Base-by-base conservation (phyloP, 2,329 filamentous ascomycete species). In the Ceratocystis harringtonii region DNA sequence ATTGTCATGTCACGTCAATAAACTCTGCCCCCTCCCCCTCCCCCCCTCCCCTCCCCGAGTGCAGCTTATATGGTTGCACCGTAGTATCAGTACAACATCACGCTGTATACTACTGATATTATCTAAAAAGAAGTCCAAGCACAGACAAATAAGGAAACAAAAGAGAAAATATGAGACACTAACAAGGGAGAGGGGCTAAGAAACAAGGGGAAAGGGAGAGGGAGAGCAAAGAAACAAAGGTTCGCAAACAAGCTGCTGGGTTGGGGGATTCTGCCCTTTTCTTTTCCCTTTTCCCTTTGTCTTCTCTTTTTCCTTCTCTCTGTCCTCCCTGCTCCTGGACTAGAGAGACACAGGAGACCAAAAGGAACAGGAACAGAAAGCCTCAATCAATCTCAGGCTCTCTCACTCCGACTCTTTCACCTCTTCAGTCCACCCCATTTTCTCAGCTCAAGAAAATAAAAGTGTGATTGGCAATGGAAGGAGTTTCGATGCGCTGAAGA, bases 381-480 rank as follows among this genome's bases (percentile, higher is more conserved):
- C 44, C 44, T 19, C 44, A 19, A 17, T 48, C 45, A 50, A 25
- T 52, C 48, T 52, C 48, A 28, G 48, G 48, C 19, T 52, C 48
- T 52, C 19, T 25, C 10, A 41, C 36, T 12, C 12, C 36, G 22
- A 52, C 19, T 1, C 19, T 25, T 17, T 25, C 48, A 41, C 36
- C 3, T 41, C 36, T 41, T 28, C 22, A 52, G 48, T 41, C 36
- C 36, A 3, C 36, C 36, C 12, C 36, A 41, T 41, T 41, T 41
- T 41, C 52, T 58, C 52, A 58, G 52, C 52, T 58, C 52, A n/a
- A 58, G n/a, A 58, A 58, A 17, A 10, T 41, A 41, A 58, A 36
- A 58, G 52, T 58, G 52, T 58, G 52, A 58, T 58, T 25, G 28
- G 52, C 52, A 58, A 58, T 58, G 25, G 52, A 58, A 58, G 52